Conservation (phyloP, 805 yeast genomes). For the Yamadazyma akitaensis region DNA sequence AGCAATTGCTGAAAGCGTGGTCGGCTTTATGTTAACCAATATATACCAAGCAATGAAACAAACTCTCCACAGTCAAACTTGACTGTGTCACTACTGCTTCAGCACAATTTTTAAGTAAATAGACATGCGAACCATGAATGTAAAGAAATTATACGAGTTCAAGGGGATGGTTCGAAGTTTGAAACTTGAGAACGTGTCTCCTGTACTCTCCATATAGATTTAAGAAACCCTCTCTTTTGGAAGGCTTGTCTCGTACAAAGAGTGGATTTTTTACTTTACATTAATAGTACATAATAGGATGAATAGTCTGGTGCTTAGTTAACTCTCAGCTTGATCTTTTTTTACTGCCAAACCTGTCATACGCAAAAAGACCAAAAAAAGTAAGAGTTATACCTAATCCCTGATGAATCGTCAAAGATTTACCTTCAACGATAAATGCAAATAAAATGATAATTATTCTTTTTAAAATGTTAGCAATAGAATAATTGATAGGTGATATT, state of each 20-base stretch:
- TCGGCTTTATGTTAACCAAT: too few relatives aligned
- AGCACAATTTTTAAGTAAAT: not conserved
- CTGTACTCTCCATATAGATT: too few relatives aligned
- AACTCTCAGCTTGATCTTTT: not conserved
- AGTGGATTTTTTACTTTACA: not conserved
- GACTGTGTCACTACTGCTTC: not conserved
- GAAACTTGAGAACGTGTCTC: too few relatives aligned
- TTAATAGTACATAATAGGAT: not conserved
- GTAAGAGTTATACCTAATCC: constrained; percentile 35
- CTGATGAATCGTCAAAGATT: constrained; percentile 26
- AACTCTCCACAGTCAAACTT: too few relatives aligned
- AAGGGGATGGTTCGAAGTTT: too few relatives aligned
- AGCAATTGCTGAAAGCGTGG: too few relatives aligned
- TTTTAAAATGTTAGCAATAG: constrained; percentile 74
- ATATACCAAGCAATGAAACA: too few relatives aligned
- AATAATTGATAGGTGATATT: constrained; percentile 72
- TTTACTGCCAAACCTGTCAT: constrained; percentile 37
- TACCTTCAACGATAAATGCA: constrained; percentile 63
- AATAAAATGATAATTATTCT: constrained; percentile 67
- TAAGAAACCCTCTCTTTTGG: too few relatives aligned
- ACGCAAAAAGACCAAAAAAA: constrained; percentile 38
- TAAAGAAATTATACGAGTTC: too few relatives aligned
- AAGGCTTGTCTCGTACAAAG: too few relatives aligned
- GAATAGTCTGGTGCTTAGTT: too few relatives aligned
- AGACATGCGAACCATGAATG: too few relatives aligned